Percentiles rank a stretch among this genome's conserved stretches.
Conservation (phyloP, 768 basidiomycete genomes). For the Pholiota molesta region DNA sequence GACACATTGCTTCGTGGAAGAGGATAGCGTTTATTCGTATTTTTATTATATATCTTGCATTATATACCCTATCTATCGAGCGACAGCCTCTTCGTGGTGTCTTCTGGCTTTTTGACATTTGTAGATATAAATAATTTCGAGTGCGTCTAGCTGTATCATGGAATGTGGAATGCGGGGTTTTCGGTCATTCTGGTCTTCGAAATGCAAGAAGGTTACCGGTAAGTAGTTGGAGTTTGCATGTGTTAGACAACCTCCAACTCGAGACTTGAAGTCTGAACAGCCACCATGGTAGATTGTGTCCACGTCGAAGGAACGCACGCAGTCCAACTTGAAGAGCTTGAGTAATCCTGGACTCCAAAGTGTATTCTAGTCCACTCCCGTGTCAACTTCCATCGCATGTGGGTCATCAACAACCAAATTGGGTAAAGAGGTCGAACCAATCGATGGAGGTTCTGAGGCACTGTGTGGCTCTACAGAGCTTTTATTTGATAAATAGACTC, state of each 20-base stretch:
- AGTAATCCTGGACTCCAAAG: neutral
- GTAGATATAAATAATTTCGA: neutral
- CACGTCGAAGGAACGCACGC: too few relatives aligned
- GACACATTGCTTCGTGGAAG: slow-evolving; percentile 12
- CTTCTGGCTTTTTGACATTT: neutral
- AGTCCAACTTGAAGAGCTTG: too few relatives aligned
- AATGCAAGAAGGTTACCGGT: neutral
- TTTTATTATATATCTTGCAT: slow-evolving; percentile 39
- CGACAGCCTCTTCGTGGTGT: slow-evolving; percentile 3
- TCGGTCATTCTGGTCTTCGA: neutral
- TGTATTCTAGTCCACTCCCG: neutral
- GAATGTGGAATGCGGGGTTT: neutral
- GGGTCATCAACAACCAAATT: neutral
- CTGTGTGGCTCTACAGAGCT: neutral
- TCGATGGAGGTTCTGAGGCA: neutral
- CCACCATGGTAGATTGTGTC: too few relatives aligned
- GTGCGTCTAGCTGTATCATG: neutral
- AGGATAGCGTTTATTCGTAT: slow-evolving; percentile 22
- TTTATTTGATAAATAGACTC: neutral
- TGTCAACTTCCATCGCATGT: neutral
- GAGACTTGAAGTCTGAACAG: too few relatives aligned
- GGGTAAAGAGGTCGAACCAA: neutral
- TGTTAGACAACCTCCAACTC: too few relatives aligned
- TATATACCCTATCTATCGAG: slow-evolving; percentile 21
- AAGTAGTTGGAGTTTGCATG: too few relatives aligned